Conservation (phyloP, 164 flowering plant genomes). For the Platanus orientalis region DNA sequence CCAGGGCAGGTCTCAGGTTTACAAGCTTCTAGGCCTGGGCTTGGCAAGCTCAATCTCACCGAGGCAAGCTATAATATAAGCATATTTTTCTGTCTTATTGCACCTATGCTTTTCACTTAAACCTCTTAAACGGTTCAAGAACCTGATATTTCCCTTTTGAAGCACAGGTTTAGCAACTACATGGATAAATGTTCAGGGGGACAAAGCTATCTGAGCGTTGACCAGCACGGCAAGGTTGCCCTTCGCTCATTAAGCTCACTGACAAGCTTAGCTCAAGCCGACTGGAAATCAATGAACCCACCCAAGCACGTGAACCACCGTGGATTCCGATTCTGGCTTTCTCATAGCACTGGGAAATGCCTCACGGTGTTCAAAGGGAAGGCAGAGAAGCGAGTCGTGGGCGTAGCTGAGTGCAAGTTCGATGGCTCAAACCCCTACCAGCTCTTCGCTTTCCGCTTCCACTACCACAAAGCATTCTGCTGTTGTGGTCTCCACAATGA, state of each 20-base stretch:
- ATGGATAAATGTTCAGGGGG: conserved; percentile 65
- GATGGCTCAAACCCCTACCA: conserved; percentile 62
- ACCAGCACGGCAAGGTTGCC: conserved; percentile 44
- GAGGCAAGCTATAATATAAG: not conserved
- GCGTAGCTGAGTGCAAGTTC: conserved; percentile 49
- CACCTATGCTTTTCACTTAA: too few relatives aligned
- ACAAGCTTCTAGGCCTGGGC: conserved; percentile 15
- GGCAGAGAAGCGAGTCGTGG: conserved; percentile 29
- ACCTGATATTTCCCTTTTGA: not conserved
- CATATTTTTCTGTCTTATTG: not conserved
- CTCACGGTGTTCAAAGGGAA: conserved; percentile 43
- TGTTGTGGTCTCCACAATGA: conserved; percentile 43
- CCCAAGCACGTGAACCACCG: conserved; percentile 41
- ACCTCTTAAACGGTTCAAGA: not conserved
- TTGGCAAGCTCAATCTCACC: conserved; percentile 36
- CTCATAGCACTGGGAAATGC: conserved; percentile 49
- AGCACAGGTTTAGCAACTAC: conserved; percentile 55
- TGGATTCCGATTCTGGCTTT: conserved; percentile 44
- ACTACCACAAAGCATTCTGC: conserved; percentile 56
- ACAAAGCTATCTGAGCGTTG: conserved; percentile 47
- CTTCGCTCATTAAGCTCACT: too few relatives aligned
- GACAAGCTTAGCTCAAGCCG: conserved; percentile 55
- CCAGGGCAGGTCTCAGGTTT: too few relatives aligned
- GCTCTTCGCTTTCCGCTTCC: conserved; percentile 48
- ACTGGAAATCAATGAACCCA: conserved; percentile 62